Conservation (phyloP, 352 stramenopile genomes). For the Phytophthora kernoviae region DNA sequence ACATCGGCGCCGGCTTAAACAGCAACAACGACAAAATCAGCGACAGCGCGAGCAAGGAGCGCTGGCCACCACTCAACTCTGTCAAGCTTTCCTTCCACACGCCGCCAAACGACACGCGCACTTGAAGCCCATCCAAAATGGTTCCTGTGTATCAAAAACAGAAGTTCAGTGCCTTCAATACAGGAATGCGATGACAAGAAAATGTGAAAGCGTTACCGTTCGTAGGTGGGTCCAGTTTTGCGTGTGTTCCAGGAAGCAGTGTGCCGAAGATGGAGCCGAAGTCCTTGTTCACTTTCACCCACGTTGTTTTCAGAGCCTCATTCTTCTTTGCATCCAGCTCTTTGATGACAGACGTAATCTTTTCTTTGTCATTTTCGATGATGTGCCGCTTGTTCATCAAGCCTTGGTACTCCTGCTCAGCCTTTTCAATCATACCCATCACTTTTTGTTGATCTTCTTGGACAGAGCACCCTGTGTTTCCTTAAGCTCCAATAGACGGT, state of each 20-base stretch:
- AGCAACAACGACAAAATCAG: constrained; percentile 98
- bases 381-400: constrained; percentile 98
- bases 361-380: constrained; percentile 99
- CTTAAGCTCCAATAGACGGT: constrained; percentile 91
- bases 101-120: constrained; percentile 98
- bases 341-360: constrained; percentile 99
- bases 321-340: constrained; percentile 99
- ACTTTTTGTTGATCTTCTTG: constrained; percentile 99
- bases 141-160: constrained; percentile 47
- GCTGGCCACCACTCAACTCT: constrained; percentile 98
- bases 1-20: constrained; percentile 99
- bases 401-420: constrained; percentile 98
- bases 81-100: constrained; percentile 99
- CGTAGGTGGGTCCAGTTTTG: constrained; percentile 97
- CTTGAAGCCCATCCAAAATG: constrained; percentile 95
- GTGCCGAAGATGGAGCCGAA: constrained; percentile 99
- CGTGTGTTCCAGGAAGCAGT: constrained; percentile 95
- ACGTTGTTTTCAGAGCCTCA: constrained; percentile 95
- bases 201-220: constrained; percentile 55
- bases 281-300: constrained; percentile 99
- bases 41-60: constrained; percentile 98
- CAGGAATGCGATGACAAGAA: background rate
- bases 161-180: constrained; percentile 9
- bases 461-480: constrained; percentile 92
- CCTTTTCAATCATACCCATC: constrained; percentile 99